Conservation (phyloP, 345 rosid genomes). For the Eucalyptus erythrocorys region DNA sequence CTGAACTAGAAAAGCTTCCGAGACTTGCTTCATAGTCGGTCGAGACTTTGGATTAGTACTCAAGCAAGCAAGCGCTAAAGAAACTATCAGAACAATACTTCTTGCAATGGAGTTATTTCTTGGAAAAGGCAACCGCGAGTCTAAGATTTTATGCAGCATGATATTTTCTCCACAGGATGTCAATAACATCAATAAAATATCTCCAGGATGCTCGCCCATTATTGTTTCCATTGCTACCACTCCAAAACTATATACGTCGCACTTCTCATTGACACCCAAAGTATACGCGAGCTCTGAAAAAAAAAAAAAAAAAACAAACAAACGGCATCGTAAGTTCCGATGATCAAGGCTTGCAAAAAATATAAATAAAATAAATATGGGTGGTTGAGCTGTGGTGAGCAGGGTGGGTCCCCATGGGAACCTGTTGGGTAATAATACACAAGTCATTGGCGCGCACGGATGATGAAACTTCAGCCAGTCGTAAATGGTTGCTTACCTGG, state of each 20-base stretch:
- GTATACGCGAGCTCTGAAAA: constrained; percentile 12
- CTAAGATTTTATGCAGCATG: neutral
- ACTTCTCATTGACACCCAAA: constrained; percentile 7
- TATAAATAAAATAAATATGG: no score
- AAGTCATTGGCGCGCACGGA: rapidly evolving
- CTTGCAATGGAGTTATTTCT: neutral
- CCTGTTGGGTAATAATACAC: no score
- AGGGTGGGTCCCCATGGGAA: neutral
- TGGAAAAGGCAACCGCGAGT: neutral
- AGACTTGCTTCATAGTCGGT: neutral
- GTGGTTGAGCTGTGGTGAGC: rapidly evolving
- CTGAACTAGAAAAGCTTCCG: neutral
- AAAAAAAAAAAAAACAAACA: neutral
- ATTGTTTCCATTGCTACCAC: constrained; percentile 3
- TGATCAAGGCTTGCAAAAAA: neutral
- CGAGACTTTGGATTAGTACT: neutral
- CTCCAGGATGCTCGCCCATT: constrained; percentile 8
- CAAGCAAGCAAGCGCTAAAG: constrained; percentile 1
- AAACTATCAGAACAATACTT: neutral
- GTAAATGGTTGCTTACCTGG: neutral
- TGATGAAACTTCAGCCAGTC: neutral
- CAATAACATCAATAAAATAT: neutral
- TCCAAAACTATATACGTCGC: constrained; percentile 14
- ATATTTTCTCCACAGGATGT: neutral
- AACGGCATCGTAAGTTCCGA: neutral